phyloP scores from a whole-genome alignment of 371 early-diverging fungal genomes.

The Actinomortierella ambigua region DNA sequence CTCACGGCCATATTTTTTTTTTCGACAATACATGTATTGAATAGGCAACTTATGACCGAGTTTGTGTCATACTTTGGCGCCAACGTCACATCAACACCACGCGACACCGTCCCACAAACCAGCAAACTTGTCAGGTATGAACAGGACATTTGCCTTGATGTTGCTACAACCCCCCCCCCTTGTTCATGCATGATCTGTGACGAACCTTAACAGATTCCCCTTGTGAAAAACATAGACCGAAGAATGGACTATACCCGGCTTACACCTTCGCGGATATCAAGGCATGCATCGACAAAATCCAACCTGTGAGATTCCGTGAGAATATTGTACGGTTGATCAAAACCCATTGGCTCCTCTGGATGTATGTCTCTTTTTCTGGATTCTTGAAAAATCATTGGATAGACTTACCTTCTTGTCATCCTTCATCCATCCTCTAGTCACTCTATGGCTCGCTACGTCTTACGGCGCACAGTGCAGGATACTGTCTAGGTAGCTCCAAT shows the following conservation, averaged over 20 bases:
- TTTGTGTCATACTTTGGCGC: slow-evolving; percentile 60
- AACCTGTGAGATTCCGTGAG: slow-evolving; percentile 68
- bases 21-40: no score
- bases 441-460: slow-evolving; percentile 32
- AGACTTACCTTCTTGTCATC: no score
- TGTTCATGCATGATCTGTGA: slow-evolving; percentile 4
- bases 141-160: not conserved
- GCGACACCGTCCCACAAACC: slow-evolving; percentile 14
- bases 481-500: slow-evolving; percentile 43
- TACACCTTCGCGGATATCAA: slow-evolving; percentile 66
- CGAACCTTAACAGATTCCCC: slow-evolving; percentile 1
- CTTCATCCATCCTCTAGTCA: slow-evolving; percentile 8
- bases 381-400: no score
- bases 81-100: slow-evolving; percentile 37
- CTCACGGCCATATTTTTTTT: no score
- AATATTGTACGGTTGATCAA: slow-evolving; percentile 47
- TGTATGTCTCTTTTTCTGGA: no score
- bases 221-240: slow-evolving; percentile 6
- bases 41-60: slow-evolving; percentile 70
- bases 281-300: slow-evolving; percentile 68
- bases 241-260: slow-evolving; percentile 44
- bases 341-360: no score
- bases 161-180: not conserved
- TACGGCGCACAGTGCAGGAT: slow-evolving; percentile 43
- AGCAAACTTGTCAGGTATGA: no score